Evolutionary conservation across 176 grass and related monocot species (phyloP), one percentile per base, ranked within the genome.

Genomic region (Zea mays): DNA sequence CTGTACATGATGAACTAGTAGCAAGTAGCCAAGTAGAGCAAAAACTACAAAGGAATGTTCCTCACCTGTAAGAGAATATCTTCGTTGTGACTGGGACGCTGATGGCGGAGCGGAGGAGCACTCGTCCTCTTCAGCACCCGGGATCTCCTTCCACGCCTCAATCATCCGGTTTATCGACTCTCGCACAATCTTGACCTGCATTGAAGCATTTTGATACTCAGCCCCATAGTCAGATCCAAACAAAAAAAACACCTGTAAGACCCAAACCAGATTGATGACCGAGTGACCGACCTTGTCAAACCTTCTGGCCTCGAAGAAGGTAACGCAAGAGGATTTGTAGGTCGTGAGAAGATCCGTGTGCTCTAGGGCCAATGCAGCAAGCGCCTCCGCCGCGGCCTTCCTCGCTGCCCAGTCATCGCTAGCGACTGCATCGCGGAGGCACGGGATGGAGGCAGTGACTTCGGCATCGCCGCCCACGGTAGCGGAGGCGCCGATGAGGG

Each of bases 161-260:
- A 99, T 81, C 96, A 99, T 99, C 71, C 65, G 67, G 67, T 75
- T 95, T 92, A 99, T 95, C 2, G 92, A 90, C 62, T 99, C 96
- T 48, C 96, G 80, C 34, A 99, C 96, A 69, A 93, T 93, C 80
- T 99, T 99, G 43, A 99, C 96, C 96, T 99, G 47, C 87, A 95
- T 90, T 93, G 19, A 27, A 51, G 16, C n/a, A 65, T 60, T 69
- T 41, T 4, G 3, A 79, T 33, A 69, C 63, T 54, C 38, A 52
- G 16, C 8, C 14, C 11, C 39, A 60, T 3, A 63, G 35, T 27
- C 68, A 81, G 83, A 80, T 87, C 74, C 56, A 67, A 38, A 63
- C 27, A 41, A 39, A 14, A 14, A 57, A 27, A 15, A 16, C 4
- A 56, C 17, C 54, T 5, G 36, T 78, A 49, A 74, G 44, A 85